Conservation (phyloP, 2,329 filamentous ascomycete species). For the Colletotrichum sojae region DNA sequence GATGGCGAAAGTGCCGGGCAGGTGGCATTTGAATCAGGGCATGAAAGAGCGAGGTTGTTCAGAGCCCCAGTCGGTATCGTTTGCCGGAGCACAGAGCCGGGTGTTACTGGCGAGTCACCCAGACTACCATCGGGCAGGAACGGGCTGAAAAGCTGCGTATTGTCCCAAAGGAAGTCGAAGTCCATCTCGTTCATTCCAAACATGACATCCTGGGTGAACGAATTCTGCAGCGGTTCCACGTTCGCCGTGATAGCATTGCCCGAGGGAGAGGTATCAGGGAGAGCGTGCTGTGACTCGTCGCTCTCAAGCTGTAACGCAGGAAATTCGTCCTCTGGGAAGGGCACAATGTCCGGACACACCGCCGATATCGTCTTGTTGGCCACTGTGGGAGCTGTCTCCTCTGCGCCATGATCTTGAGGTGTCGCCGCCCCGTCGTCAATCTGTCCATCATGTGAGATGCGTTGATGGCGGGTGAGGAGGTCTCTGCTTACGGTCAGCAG, state of each 20-base stretch:
- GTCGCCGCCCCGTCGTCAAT: not conserved
- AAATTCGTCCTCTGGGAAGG: no score
- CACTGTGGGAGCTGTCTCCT: no score
- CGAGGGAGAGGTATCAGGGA: not conserved
- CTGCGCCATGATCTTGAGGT: not conserved
- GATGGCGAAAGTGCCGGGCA: not conserved
- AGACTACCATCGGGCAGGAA: not conserved
- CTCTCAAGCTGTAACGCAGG: no score
- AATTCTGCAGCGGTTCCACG: not conserved
- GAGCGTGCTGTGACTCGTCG: no score
- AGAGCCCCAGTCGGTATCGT: no score
- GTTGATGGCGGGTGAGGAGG: constrained; percentile 5
- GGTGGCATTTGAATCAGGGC: no score
- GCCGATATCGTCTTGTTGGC: no score
- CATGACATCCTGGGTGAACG: not conserved
- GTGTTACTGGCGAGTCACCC: no score
- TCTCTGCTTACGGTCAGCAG: not conserved
- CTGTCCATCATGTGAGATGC: not conserved
- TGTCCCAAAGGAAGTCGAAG: constrained; percentile 12
- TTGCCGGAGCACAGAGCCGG: no score
- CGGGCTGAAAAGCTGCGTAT: not conserved
- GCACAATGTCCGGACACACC: no score
- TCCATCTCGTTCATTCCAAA: not conserved
- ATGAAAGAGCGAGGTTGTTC: no score
- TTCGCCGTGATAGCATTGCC: not conserved